A percentile compares a stretch with the other conserved stretches of the same genome.
These are phyloP conservation scores for Rhynchospora pubera DNA, from an alignment of 176 grass and related monocot genomes.

Conservation along the genomic window DNA sequence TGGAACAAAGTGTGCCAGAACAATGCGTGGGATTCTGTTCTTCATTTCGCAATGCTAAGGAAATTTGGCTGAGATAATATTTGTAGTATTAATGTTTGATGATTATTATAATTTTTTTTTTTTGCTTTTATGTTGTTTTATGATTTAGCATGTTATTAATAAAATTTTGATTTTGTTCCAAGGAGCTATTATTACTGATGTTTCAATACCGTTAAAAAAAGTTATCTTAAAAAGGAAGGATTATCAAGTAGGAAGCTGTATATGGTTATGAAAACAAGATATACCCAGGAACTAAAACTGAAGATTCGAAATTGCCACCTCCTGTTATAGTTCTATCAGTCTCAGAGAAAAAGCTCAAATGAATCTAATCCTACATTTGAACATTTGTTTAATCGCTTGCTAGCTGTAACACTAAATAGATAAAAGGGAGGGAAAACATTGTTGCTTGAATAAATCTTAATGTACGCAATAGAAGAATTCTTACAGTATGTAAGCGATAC, in stretches of 20 bases:
- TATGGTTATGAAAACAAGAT: constrained; percentile 16
- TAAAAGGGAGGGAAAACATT: not conserved
- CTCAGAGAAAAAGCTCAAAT: constrained; percentile 82
- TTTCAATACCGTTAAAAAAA: not conserved
- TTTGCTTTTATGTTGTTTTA: no score
- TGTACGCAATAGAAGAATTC: not conserved
- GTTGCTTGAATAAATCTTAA: not conserved
- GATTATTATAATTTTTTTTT: no score
- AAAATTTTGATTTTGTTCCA: no score
- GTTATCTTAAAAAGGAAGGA: not conserved
- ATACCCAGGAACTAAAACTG: constrained; percentile 86
- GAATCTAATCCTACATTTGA: constrained; percentile 70
- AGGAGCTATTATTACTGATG: no score
- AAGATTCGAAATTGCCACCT: constrained; percentile 64
- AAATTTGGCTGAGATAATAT: no score
- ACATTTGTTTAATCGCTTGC: not conserved
- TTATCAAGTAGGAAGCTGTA: not conserved
- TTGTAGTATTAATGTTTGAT: no score
- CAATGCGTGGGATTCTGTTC: no score
- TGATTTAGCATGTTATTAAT: no score
- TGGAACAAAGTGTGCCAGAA: no score
- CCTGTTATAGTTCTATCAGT: constrained; percentile 83
- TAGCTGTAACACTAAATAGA: constrained; percentile 3
- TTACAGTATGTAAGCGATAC: not conserved
- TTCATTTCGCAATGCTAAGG: no score